phyloP scores from a whole-genome alignment of 108 stramenopile species.

The Discostella stelligeroides region DNA sequence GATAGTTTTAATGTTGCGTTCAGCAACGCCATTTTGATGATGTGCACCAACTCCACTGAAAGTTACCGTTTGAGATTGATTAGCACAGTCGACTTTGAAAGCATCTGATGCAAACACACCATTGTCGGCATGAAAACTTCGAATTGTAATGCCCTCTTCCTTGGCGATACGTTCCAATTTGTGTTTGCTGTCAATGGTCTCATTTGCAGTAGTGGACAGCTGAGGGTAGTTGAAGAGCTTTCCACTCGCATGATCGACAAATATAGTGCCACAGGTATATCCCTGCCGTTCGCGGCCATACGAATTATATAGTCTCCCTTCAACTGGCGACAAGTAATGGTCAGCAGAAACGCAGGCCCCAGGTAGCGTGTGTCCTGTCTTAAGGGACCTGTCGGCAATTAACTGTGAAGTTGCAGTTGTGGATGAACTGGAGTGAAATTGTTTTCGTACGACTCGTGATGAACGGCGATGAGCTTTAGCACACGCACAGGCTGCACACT shows the following conservation, averaged over 20 bases:
- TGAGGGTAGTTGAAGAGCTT: too few species aligned
- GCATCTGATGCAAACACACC: not conserved
- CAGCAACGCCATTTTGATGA: constrained; percentile 45
- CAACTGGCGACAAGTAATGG: constrained; percentile 25
- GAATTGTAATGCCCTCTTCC: not conserved
- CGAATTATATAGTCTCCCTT: constrained; percentile 7
- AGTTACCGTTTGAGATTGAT: constrained; percentile 4
- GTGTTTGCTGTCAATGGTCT: not conserved
- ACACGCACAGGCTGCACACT: too few species aligned
- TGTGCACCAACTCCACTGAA: too few species aligned
- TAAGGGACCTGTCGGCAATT: too few species aligned
- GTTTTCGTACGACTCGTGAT: too few species aligned
- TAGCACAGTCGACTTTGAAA: constrained; percentile 1
- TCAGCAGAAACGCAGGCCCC: constrained; percentile 48
- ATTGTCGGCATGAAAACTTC: constrained; percentile 16
- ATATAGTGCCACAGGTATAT: too few species aligned
- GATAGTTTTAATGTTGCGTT: constrained; percentile 47
- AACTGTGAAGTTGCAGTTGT: not conserved
- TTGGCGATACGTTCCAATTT: constrained; percentile 8
- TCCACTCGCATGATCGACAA: too few species aligned
- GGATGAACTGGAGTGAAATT: not conserved
- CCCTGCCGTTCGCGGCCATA: constrained; percentile 11
- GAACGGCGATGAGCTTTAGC: too few species aligned
- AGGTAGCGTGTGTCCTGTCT: constrained; percentile 6
- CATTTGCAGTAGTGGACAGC: constrained; percentile 15